Evolutionary conservation across 768 basidiomycete genomes (phyloP).

Genomic region (Agaricus bisporus): DNA sequence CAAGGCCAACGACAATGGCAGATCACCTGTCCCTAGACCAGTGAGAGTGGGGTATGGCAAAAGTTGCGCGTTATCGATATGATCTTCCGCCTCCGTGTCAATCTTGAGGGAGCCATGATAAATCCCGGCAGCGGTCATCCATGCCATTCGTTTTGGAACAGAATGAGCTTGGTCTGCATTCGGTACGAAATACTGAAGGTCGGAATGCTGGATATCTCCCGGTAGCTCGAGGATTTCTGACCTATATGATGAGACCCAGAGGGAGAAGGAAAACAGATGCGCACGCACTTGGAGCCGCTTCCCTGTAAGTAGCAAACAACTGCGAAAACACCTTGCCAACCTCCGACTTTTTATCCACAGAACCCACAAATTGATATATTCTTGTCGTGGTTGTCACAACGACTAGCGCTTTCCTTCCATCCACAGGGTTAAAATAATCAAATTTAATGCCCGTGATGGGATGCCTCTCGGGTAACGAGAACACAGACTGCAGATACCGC

Average conservation of each 20-base stretch:
- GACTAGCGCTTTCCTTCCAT: conserved; percentile 60
- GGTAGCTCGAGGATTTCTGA: conserved; percentile 90
- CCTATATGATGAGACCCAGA: conserved; percentile 3
- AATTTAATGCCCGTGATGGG: conserved; percentile 83
- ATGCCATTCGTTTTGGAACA: conserved; percentile 72
- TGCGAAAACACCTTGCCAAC: conserved; percentile 66
- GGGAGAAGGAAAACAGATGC: conserved; percentile 19
- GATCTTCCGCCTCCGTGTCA: conserved; percentile 60
- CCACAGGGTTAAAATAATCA: conserved; percentile 63
- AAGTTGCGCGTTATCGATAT: conserved; percentile 73
- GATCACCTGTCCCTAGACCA: conserved; percentile 26
- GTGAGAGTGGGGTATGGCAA: conserved; percentile 63
- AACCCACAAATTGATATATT: conserved; percentile 86
- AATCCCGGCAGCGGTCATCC: conserved; percentile 89
- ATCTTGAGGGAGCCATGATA: conserved; percentile 81
- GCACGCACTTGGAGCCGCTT: conserved; percentile 68
- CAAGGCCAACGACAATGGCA: conserved; percentile 72
- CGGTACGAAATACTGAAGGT: conserved; percentile 74
- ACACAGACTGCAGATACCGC: conserved; percentile 68
- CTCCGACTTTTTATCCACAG: conserved; percentile 59
- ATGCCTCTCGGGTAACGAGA: conserved; percentile 73
- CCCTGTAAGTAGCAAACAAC: conserved; percentile 70
- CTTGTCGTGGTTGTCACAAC: conserved; percentile 81
- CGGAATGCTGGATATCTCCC: conserved; percentile 67
- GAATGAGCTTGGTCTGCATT: conserved; percentile 66